Conservation (phyloP, 768 basidiomycete species). For the Pisolithus albus region DNA sequence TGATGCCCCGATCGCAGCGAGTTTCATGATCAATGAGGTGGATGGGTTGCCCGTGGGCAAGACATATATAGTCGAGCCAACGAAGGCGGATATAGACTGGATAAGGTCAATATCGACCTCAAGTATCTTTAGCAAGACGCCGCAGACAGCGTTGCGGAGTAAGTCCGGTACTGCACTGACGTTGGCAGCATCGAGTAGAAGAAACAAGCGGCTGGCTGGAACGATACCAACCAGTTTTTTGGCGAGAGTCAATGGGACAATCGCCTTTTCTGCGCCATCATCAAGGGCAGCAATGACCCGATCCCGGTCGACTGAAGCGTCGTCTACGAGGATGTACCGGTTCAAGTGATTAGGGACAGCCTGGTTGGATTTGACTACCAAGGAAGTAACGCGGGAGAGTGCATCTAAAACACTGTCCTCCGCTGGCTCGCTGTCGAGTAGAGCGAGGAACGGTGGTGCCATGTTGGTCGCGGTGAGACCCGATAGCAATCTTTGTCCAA, state of each 20-base stretch:
- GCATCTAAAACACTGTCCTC: conserved; percentile 46
- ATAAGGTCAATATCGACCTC: conserved; percentile 71
- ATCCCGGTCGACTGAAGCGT: conserved; percentile 41
- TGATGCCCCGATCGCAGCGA: conserved; percentile 51
- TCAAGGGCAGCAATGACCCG: conserved; percentile 64
- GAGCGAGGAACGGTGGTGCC: conserved; percentile 45
- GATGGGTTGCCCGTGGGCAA: conserved; percentile 49
- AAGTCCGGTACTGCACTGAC: conserved; percentile 71
- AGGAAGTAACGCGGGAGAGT: conserved; percentile 69
- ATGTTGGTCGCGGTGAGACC: conserved; percentile 7
- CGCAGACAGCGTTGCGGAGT: conserved; percentile 65
- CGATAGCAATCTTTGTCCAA: too few species aligned
- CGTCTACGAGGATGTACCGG: conserved; percentile 54
- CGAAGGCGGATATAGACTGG: conserved; percentile 65
- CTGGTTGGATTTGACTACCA: conserved; percentile 46
- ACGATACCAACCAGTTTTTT: conserved; percentile 62
- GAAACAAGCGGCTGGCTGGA: conserved; percentile 64
- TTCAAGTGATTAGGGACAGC: conserved; percentile 24
- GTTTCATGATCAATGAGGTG: conserved; percentile 52
- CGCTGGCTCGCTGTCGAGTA: conserved; percentile 42
- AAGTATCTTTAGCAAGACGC: conserved; percentile 72
- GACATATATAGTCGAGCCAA: conserved; percentile 56
- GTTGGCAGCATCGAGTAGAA: conserved; percentile 69
- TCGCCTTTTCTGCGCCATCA: conserved; percentile 71
- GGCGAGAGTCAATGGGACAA: conserved; percentile 61